Evolutionary conservation across 257 asterid genomes (phyloP), one percentile per base, ranked within the genome.

Genomic region (Solanum gandarillasii): DNA sequence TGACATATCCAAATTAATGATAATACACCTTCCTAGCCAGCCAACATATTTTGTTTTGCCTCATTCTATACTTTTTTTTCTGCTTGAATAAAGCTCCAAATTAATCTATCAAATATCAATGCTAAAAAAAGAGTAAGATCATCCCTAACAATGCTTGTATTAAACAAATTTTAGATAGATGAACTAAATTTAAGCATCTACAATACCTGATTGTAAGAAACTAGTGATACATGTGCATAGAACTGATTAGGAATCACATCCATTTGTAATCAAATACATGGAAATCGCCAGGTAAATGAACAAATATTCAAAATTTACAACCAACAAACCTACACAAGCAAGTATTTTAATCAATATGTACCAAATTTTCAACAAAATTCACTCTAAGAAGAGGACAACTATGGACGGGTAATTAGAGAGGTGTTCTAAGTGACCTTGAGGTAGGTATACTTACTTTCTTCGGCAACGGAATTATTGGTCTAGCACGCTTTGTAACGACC

Each of bases 391-490:
- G 18, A 27, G 48, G n/a, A 25, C 87, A 4, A 90, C 90, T 0
- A 89, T 75, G 74, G 94, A 90, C 10, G 94, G 92, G 71, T 88
- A 94, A 74, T 94, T 93, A 46, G 93, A 93, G 52, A 95, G 93
- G 78, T 89, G 94, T 41, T 95, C 96, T 85, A 95, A 83, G 92
- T 95, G 99, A 12, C 99, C 99, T 91, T 97, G 99, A 18, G 98
- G 98, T 25, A 97, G 90, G 91, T 95, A 97, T 91, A 83, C 92
- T 92, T 43, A 98, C 98, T 86, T 93, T 97, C 91, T 91, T 95
- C 1, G 98, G 98, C 88, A 97, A 89, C 41, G 94, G 94, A 91
- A 94, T 95, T 94, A 95, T 75, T 89, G 99, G 98, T 68, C 99
- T 98, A 0, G 98, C 98, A 84, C 98, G 94, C 9, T 36, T 0